Base-by-base conservation (phyloP, 768 basidiomycete genomes). In the Mycena maculata region DNA sequence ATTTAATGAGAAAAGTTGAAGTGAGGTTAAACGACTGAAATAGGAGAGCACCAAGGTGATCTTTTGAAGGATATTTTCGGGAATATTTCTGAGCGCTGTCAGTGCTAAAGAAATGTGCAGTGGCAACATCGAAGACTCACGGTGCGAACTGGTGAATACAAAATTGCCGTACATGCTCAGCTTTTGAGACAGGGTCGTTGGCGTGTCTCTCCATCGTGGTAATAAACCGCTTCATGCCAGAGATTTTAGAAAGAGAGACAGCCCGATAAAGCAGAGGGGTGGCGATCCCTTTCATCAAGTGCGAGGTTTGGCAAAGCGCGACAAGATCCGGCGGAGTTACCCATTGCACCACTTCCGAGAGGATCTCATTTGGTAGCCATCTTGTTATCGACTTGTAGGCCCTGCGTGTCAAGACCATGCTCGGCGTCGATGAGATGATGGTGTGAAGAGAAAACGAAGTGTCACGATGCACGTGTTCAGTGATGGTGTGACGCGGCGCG, bases 291-390 rank as follows among this genome's bases (percentile, higher is more conserved):
- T 23, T 33, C 7, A 53, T 22, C 50, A 53, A 36, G 50, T n/a
- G 50, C 33, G 50, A 53, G 33, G 50, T 53, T 15, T 33, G 18
- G 20, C 50, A 33, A 11, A 53, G 50, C 20, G n/a, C 33, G 50
- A 53, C 31, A 15, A 50, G 33, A 16, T 53, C 50, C 15, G 0
- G 10, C n/a, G 1, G 20, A 22, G 50, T 36, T 7, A 23, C n/a
- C 31, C 12, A 33, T 52, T 6, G 33, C 25, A 53, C 22, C 25
- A 28, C 27, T 36, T 53, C 50, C 3, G 31, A 22, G 13, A 53
- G 20, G 33, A 53, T n/a, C 36, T 53, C 50, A 36, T 36, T 53
- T 8, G 50, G 50, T 23, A 53, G 22, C 50, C 50, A 53, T 33
- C 7, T 11, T 10, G 36, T 11, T 31, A 53, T 53, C 10, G 27